These are phyloP conservation scores for Aspergillus hortae DNA, from an alignment of 2,329 filamentous ascomycete species.

Conservation along the genomic window DNA sequence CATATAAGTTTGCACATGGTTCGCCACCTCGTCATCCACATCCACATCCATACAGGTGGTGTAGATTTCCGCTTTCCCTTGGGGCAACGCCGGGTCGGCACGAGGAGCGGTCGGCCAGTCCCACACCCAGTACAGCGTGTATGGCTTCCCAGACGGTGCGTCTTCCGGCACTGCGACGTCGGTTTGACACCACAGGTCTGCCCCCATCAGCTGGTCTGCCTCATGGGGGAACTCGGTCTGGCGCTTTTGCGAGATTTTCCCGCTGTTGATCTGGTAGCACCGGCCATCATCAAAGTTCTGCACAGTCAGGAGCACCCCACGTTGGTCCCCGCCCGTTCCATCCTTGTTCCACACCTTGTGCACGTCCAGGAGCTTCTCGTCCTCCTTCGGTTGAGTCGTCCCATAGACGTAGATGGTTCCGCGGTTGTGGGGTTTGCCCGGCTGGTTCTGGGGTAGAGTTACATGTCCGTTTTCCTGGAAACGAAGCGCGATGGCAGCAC, in stretches of 20 bases:
- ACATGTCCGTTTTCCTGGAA: constrained; percentile 78
- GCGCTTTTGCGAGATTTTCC: constrained; percentile 57
- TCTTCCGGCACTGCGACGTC: constrained; percentile 71
- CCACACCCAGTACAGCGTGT: constrained; percentile 96
- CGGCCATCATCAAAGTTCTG: constrained; percentile 86
- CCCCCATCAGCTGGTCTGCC: constrained; percentile 51
- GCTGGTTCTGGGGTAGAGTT: constrained; percentile 54
- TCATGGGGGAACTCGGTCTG: constrained; percentile 52
- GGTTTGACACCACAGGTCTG: constrained; percentile 73
- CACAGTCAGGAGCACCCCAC: constrained; percentile 70
- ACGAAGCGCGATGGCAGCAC: constrained; percentile 63
- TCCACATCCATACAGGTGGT: constrained; percentile 50
- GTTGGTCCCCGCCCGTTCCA: constrained; percentile 74
- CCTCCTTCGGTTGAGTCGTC: constrained; percentile 56
- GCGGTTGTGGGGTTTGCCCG: constrained; percentile 60
- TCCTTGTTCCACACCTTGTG: constrained; percentile 74
- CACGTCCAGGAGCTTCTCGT: constrained; percentile 61
- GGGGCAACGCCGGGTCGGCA: constrained; percentile 32
- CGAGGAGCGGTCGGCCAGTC: constrained; percentile 69
- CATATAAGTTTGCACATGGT: constrained; percentile 14
- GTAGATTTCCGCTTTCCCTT: constrained; percentile 46
- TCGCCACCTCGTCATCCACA: constrained; percentile 37
- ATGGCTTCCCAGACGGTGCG: constrained; percentile 58
- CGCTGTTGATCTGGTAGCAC: constrained; percentile 76
- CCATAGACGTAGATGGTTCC: constrained; percentile 75